Evolutionary conservation across 345 rosid species (phyloP), one percentile per base, ranked within the genome.

Genomic region (Syzygium aromaticum): DNA sequence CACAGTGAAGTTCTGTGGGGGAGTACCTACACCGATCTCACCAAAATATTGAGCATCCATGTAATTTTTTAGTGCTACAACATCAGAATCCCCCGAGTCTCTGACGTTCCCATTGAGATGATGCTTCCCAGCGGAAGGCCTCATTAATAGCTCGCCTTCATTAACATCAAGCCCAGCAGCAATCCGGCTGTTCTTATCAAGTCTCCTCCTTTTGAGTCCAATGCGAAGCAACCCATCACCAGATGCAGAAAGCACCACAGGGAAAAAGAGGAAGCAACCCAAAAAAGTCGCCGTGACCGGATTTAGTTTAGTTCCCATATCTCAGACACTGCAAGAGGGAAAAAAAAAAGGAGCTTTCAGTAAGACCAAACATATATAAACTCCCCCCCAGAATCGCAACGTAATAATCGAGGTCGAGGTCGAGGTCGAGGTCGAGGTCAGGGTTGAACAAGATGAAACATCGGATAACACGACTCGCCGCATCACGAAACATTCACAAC

Each of bases 1-100:
- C 92, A 96, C 99, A 1, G 96, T 95, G 87, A 97, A 97, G 54
- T 92, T 96, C 90, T 97, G 99, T 12, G 96, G 94, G 33, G 99
- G 99, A 54, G 95, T 93, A 38, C 99, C 99, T 43, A 96, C 90
- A 59, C 96, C 96, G 88, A 96, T 95, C 91, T 96, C 98, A 89
- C 98, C 98, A 90, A 93, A 96, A 86, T 97, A 97, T 87, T 96
- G 99, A 91, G 98, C 98, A 92, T 96, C 97, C 96, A 97, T 85
- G 92, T 94, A 97, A 89, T 97, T 96, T 91, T 94, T 95, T 33
- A 97, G 88, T 3, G 91, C 89, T 2, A 97, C 93, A 86, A 96
- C 92, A 86, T 96, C 99, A 56, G 93, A 77, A 84, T 96, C 98
- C 86, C 91, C 93, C 3, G 94, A 64, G 82, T 90, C 93, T 84